phyloP scores from a whole-genome alignment of 371 early-diverging fungal species.

The Capillidium rhysosporum region DNA sequence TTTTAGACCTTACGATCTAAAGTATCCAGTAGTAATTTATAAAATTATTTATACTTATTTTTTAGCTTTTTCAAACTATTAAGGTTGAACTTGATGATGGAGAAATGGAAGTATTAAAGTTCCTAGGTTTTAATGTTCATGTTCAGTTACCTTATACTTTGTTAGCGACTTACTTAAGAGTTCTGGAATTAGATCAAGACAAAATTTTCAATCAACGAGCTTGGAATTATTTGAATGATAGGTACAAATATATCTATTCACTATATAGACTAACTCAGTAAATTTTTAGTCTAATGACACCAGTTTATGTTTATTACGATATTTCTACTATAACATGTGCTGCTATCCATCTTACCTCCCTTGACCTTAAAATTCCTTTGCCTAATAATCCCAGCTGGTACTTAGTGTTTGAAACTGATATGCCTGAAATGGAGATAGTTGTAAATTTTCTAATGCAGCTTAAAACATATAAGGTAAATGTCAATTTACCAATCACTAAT shows the following conservation, averaged over 20 bases:
- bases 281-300: slow-evolving; percentile 52
- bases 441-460: neutral
- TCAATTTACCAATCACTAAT: neutral
- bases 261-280: neutral
- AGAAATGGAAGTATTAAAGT: slow-evolving; percentile 71
- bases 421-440: slow-evolving; percentile 30
- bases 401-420: slow-evolving; percentile 60
- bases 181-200: slow-evolving; percentile 53
- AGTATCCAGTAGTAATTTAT: neutral
- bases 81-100: slow-evolving; percentile 54
- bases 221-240: slow-evolving; percentile 82
- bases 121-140: slow-evolving; percentile 84
- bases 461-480: neutral
- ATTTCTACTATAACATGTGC: slow-evolving; percentile 79
- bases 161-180: slow-evolving; percentile 79
- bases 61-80: slow-evolving; percentile 40
- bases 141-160: slow-evolving; percentile 85
- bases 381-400: slow-evolving; percentile 69
- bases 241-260: slow-evolving; percentile 18
- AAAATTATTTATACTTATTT: neutral
- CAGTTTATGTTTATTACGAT: slow-evolving; percentile 61
- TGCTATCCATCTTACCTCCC: slow-evolving; percentile 65
- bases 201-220: slow-evolving; percentile 51
- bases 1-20: neutral
- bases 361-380: slow-evolving; percentile 33